These are phyloP conservation scores for Coccomyxa sp. DNA, from an alignment of 139 green algal species.

Conservation along the genomic window DNA sequence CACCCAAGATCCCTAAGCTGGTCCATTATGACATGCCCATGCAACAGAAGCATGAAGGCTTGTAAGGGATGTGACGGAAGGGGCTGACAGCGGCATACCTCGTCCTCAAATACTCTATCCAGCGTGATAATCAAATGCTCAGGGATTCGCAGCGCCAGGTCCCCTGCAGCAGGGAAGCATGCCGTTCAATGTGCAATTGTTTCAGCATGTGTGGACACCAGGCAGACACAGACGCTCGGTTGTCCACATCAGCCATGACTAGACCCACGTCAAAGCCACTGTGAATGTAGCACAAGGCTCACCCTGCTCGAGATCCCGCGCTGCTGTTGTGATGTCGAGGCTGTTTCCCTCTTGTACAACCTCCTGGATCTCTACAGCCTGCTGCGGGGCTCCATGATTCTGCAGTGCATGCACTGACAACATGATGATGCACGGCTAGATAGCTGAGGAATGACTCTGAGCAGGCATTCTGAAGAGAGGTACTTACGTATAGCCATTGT, in stretches of 20 bases:
- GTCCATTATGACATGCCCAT: no score
- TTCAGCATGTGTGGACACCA: no score
- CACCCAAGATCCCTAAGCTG: no score
- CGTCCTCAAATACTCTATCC: constrained; percentile 77
- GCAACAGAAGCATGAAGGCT: not conserved
- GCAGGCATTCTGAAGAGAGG: not conserved
- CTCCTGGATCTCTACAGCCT: constrained; percentile 9
- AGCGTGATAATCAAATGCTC: constrained; percentile 81
- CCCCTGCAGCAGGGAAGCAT: constrained; percentile 34
- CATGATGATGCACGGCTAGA: no score
- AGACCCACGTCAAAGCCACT: no score
- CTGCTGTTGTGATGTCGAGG: constrained; percentile 48
- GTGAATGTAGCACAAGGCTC: no score
- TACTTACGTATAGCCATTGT: not conserved
- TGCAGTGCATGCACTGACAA: constrained; percentile 13
- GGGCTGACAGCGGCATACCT: constrained; percentile 17
- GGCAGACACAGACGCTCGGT: no score
- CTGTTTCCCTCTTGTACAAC: constrained; percentile 12
- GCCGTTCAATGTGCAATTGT: not conserved
- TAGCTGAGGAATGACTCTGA: no score
- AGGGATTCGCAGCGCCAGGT: constrained; percentile 71
- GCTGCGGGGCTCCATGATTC: constrained; percentile 26
- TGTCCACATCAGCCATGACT: no score
- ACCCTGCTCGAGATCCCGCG: constrained; percentile 13
- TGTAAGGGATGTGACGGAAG: constrained; percentile 1